phyloP scores from a whole-genome alignment of 1,284 basidiomycete genomes.

The Malassezia arunalokei region DNA sequence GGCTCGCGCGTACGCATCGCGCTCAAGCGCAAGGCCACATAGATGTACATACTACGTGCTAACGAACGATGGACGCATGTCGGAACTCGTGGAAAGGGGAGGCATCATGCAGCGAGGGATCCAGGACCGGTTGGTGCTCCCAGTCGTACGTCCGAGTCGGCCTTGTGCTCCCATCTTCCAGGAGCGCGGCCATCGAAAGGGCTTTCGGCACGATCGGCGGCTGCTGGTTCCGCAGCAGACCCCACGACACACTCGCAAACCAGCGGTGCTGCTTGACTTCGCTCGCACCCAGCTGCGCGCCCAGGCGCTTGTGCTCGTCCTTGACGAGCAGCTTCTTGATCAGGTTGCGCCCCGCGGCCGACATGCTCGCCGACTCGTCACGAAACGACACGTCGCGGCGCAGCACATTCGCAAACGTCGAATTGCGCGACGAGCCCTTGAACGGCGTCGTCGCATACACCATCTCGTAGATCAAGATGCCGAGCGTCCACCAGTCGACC shows the following conservation, averaged over 20 bases:
- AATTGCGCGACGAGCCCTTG: constrained; percentile 86
- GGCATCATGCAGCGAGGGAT: background rate
- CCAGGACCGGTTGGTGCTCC: constrained; percentile 10
- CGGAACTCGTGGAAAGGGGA: constrained; percentile 8
- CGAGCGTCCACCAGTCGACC: constrained; percentile 99
- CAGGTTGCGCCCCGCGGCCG: constrained; percentile 67
- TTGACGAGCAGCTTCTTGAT: constrained; percentile 83
- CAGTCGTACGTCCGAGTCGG: constrained; percentile 8
- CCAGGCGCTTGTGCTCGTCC: constrained; percentile 74
- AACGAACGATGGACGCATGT: constrained; percentile 6
- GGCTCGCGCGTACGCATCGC: constrained; percentile 5
- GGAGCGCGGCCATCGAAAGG: background rate
- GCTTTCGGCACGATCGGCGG: constrained; percentile 77
- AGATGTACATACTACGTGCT: constrained; percentile 2
- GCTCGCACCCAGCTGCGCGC: constrained; percentile 82
- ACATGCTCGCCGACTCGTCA: constrained; percentile 64
- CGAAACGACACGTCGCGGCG: constrained; percentile 75
- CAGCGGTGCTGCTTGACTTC: constrained; percentile 99
- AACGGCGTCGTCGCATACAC: constrained; percentile 97
- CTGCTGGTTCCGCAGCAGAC: constrained; percentile 75
- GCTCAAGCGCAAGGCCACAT: constrained; percentile 12
- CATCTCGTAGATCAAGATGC: constrained; percentile 99
- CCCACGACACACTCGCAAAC: constrained; percentile 95
- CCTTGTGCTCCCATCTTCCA: background rate
- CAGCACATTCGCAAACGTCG: constrained; percentile 92